A percentile compares a stretch with the other conserved stretches of the same genome.
These are phyloP conservation scores for Globisporangium nodosum DNA, from an alignment of 352 stramenopile species.

Conservation along the genomic window DNA sequence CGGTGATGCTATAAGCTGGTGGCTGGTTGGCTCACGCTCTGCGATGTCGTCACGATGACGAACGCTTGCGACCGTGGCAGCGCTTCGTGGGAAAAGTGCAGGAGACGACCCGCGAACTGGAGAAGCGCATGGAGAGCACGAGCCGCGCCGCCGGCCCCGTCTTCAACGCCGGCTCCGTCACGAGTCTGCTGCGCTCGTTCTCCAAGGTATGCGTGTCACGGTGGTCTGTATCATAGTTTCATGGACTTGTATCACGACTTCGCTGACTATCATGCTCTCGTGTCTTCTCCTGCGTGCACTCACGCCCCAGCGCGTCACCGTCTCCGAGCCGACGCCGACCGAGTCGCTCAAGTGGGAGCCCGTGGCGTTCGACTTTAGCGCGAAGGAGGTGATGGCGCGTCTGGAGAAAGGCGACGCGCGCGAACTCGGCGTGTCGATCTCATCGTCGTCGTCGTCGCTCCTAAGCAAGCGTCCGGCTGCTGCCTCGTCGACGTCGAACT, in stretches of 20 bases:
- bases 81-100: conserved; percentile 53
- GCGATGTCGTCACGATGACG: neutral
- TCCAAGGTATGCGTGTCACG: conserved; percentile 49
- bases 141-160: conserved; percentile 43
- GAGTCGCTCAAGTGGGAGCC: conserved; percentile 52
- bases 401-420: conserved; percentile 50
- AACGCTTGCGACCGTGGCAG: conserved; percentile 15
- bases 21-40: neutral
- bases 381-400: conserved; percentile 39
- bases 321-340: conserved; percentile 19
- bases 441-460: conserved; percentile 12
- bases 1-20: neutral
- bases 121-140: conserved; percentile 55
- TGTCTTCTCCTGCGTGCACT: neutral
- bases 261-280: neutral
- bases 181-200: conserved; percentile 60
- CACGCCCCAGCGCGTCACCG: conserved; percentile 17
- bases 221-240: conserved; percentile 3
- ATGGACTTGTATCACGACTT: neutral
- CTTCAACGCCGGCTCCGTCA: conserved; percentile 51
- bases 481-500: conserved; percentile 3
- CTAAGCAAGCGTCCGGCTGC: neutral
- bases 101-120: conserved; percentile 52
- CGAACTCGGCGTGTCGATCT: conserved; percentile 58
- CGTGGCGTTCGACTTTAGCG: conserved; percentile 51